phyloP scores from a whole-genome alignment of 345 rosid genomes.

The Mangifera indica region DNA sequence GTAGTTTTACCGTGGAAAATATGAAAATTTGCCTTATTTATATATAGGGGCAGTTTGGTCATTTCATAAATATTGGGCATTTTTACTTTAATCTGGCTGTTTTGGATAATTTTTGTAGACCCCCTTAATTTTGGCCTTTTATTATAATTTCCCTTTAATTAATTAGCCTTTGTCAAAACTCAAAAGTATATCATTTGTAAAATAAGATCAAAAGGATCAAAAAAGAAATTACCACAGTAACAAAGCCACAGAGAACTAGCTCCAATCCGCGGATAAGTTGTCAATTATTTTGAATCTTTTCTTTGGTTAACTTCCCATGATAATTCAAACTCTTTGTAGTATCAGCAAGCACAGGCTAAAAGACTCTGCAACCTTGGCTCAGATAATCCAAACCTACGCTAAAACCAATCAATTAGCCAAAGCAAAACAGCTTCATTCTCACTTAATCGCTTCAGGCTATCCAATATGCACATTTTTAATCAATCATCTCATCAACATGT shows the following conservation, averaged over 20 bases:
- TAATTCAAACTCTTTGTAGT: background rate
- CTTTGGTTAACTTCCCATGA: background rate
- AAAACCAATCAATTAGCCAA: constrained; percentile 9
- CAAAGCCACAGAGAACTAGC: background rate
- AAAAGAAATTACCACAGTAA: no score
- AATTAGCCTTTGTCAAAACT: no score
- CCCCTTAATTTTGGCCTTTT: no score
- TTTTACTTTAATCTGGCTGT: no score
- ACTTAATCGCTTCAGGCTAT: background rate
- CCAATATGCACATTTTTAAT: constrained; percentile 2
- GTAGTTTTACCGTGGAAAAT: no score
- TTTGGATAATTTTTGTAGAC: no score
- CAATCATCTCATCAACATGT: constrained; percentile 7
- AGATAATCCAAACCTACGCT: background rate
- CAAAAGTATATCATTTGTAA: no score
- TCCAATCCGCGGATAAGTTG: background rate
- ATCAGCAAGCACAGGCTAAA: background rate
- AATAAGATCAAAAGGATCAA: no score
- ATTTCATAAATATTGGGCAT: no score
- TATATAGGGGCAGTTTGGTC: no score
- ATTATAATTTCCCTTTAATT: no score
- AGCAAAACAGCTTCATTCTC: constrained; percentile 1
- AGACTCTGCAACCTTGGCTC: background rate
- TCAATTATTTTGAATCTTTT: background rate
- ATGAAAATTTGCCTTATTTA: no score